Conservation (phyloP, 2,329 filamentous ascomycete species). For the Davidsoniella australis region DNA sequence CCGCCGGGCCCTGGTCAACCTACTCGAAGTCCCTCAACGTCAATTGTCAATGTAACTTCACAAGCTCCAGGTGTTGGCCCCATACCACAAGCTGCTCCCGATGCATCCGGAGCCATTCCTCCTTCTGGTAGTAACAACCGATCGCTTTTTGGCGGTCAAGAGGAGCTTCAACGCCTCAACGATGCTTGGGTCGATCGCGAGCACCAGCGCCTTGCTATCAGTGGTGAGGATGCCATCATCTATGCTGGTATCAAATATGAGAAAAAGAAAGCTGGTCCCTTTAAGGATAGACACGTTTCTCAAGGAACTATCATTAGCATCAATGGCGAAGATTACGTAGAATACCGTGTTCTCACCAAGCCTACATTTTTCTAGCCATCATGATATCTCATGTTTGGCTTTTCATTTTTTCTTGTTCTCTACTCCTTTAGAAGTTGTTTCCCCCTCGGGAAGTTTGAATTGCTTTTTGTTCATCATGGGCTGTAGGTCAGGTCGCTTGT, state of each 20-base stretch:
- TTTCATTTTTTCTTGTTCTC: not conserved
- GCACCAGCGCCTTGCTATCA: not conserved
- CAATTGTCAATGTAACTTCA: too few relatives aligned
- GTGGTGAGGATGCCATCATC: constrained; percentile 36
- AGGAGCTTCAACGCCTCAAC: not conserved
- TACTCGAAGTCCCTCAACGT: not conserved
- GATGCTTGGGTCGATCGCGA: constrained; percentile 3
- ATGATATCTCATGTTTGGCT: not conserved
- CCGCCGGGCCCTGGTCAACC: not conserved
- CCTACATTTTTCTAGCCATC: constrained; percentile 36
- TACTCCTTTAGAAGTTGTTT: too few relatives aligned
- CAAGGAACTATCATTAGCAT: constrained; percentile 45
- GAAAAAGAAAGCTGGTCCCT: constrained; percentile 41
- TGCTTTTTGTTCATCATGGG: not conserved
- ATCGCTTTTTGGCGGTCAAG: not conserved
- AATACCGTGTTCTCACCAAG: constrained; percentile 48
- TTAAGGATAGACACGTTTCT: constrained; percentile 45
- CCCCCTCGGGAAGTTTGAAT: not conserved
- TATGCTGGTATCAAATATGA: constrained; percentile 45
- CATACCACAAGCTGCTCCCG: not conserved
- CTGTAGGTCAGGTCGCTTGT: not conserved
- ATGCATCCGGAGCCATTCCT: not conserved
- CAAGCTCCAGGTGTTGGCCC: too few relatives aligned
- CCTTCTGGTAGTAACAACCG: not conserved
- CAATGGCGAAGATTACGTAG: constrained; percentile 49